phyloP scores from a whole-genome alignment of 768 basidiomycete species.

The Amanita brunnescens region DNA sequence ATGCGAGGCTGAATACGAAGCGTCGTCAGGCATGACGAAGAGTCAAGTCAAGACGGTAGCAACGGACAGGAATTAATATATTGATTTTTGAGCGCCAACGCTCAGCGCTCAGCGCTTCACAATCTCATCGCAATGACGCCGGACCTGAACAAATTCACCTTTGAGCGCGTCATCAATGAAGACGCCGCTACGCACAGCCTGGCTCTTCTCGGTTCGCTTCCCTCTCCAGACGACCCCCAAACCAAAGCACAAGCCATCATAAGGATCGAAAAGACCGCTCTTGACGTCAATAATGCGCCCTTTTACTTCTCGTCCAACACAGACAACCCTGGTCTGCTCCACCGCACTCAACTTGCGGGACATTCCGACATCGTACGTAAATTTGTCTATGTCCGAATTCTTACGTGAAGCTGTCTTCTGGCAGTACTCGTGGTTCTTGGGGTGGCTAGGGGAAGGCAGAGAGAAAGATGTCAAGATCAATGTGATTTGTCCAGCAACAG shows the following conservation, averaged over 20 bases:
- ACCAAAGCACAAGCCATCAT: slow-evolving; percentile 46
- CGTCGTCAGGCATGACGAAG: not conserved
- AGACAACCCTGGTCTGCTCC: slow-evolving; percentile 26
- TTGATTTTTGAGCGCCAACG: too few species aligned
- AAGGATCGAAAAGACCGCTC: slow-evolving; percentile 69
- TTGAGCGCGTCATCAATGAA: slow-evolving; percentile 50
- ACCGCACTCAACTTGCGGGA: slow-evolving; percentile 39
- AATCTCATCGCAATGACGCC: slow-evolving; percentile 10
- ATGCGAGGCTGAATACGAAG: not conserved
- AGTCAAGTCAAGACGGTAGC: too few species aligned
- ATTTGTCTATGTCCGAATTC: not conserved
- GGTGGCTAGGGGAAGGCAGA: slow-evolving; percentile 44
- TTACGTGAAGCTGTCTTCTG: not conserved
- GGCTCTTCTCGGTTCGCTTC: slow-evolving; percentile 62
- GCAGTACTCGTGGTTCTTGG: slow-evolving; percentile 79
- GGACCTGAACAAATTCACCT: slow-evolving; percentile 38
- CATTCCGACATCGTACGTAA: slow-evolving; percentile 62
- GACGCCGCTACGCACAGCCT: slow-evolving; percentile 55
- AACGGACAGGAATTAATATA: too few species aligned
- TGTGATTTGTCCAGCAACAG: slow-evolving; percentile 82
- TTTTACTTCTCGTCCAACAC: slow-evolving; percentile 24
- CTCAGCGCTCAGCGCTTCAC: too few species aligned
- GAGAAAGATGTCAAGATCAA: slow-evolving; percentile 72
- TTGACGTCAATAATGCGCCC: slow-evolving; percentile 35
- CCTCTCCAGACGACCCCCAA: slow-evolving; percentile 14